Evolutionary conservation across 2,329 filamentous ascomycete genomes (phyloP), one percentile per base, ranked within the genome.

Genomic region (Alternaria ethzedia): DNA sequence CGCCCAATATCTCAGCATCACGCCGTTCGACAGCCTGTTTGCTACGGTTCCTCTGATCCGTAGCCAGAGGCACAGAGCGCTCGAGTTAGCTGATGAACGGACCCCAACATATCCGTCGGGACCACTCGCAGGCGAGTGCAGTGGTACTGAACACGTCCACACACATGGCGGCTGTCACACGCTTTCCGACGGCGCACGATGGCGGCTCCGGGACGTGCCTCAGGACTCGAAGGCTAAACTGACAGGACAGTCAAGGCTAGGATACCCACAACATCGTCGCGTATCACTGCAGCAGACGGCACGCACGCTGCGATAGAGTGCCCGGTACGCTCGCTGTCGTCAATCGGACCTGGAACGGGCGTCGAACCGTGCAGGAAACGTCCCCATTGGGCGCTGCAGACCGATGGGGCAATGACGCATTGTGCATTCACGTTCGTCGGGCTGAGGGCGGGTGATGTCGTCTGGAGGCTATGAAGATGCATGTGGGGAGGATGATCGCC

Each of bases 161-260:
- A 66, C 75, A 76, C 73, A 77, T 76, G 71, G 76, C 73, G 69
- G 70, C 71, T 71, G 65, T 71, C 66, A 70, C 64, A 64, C 61
- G 43, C 50, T 49, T 45, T 57, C 60, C 46, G 64, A 44, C 57
- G 36, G 58, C 61, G 64, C 60, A 62, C 56, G 54, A 52, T 56
- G 54, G 64, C 61, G 52, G 57, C 63, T 60, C 61, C 51, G 50
- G 68, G 67, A 68, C 55, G 51, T 63, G 69, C 66, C 61, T 70
- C 62, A 57, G 70, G 67, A 67, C 64, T 67, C 57, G 67, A 69
- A 63, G 67, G 64, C 67, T 63, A 66, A 63, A 68, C 28, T 68
- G 66, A 71, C 67, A 71, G 69, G 63, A 61, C 28, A 56, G 50
- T 63, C 62, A 64, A 57, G 57, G 65, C 70, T 61, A 69, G 64